Percentiles rank a stretch among this genome's conserved stretches.
These are phyloP conservation scores for Ramaria sp. DNA, from an alignment of 768 basidiomycete genomes.

Conservation along the genomic window DNA sequence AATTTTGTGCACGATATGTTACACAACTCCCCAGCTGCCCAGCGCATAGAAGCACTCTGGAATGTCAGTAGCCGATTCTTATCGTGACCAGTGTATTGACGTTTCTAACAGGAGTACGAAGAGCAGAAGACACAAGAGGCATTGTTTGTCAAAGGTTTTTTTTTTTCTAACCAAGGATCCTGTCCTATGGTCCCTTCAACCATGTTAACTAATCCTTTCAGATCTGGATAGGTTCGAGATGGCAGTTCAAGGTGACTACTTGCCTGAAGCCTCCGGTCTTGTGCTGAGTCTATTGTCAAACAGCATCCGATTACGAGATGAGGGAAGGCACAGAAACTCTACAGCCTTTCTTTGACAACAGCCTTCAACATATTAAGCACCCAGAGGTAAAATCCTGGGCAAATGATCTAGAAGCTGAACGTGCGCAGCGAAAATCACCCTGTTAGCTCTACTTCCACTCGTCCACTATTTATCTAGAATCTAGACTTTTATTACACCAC, in stretches of 20 bases:
- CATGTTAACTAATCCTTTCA: conserved; percentile 17
- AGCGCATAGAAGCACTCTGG: conserved; percentile 63
- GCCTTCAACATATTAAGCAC: conserved; percentile 60
- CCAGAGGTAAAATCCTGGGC: conserved; percentile 70
- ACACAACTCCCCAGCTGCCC: conserved; percentile 58
- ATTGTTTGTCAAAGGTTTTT: conserved; percentile 76
- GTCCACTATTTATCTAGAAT: neutral
- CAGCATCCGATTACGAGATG: conserved; percentile 68
- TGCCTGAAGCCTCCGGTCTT: neutral
- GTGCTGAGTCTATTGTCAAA: neutral
- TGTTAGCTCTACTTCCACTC: neutral
- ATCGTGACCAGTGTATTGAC: neutral
- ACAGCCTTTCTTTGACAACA: conserved; percentile 74
- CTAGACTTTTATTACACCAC: neutral
- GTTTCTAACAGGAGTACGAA: conserved; percentile 64
- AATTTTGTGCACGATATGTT: conserved; percentile 86
- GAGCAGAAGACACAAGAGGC: conserved; percentile 62
- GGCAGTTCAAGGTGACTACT: conserved; percentile 60
- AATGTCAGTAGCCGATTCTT: conserved; percentile 30
- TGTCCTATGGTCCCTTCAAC: no score
- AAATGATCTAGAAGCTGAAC: conserved; percentile 38
- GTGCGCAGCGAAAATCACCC: conserved; percentile 19
- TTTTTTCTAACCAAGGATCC: neutral
- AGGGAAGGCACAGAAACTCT: conserved; percentile 35
- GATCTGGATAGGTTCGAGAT: conserved; percentile 85